phyloP scores from a whole-genome alignment of 2,329 filamentous ascomycete genomes.

The Elsinoe australis region DNA sequence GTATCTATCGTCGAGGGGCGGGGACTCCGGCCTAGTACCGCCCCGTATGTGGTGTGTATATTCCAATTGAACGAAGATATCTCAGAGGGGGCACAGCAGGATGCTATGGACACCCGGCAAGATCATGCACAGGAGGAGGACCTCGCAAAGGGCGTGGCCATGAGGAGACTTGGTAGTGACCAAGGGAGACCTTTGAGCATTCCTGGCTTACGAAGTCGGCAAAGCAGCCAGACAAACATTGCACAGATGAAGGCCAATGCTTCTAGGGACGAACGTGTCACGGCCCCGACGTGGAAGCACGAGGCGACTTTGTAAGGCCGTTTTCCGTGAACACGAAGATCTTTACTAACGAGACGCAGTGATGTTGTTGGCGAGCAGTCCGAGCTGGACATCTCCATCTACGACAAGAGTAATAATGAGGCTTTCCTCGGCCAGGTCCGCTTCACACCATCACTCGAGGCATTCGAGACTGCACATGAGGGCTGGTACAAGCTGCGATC shows the following conservation, averaged over 20 bases:
- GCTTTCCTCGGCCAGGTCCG: conserved; percentile 88
- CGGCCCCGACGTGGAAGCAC: conserved; percentile 90
- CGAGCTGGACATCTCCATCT: conserved; percentile 85
- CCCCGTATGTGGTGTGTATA: conserved; percentile 92
- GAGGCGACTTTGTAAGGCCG: conserved; percentile 93
- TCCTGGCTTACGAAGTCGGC: conserved; percentile 81
- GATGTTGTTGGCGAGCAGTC: conserved; percentile 90
- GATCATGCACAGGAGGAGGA: conserved; percentile 49
- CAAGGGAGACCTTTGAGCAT: conserved; percentile 84
- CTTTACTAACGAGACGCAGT: too few species aligned
- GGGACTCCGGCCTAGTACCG: conserved; percentile 69
- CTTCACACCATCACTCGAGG: conserved; percentile 62
- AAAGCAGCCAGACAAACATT: conserved; percentile 89
- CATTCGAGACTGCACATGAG: conserved; percentile 63
- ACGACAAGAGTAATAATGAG: conserved; percentile 77
- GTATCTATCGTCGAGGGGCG: conserved; percentile 83
- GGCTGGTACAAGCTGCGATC: conserved; percentile 80
- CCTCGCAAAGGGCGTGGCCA: conserved; percentile 40
- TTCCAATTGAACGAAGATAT: conserved; percentile 97
- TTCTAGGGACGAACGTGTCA: conserved; percentile 54
- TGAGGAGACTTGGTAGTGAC: conserved; percentile 61
- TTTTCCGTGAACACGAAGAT: too few species aligned
- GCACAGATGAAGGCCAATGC: conserved; percentile 54
- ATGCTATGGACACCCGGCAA: conserved; percentile 39
- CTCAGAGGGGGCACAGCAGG: conserved; percentile 68